phyloP scores from a whole-genome alignment of 192 early-diverging fungal genomes.

The Cladochytrium replicatum region DNA sequence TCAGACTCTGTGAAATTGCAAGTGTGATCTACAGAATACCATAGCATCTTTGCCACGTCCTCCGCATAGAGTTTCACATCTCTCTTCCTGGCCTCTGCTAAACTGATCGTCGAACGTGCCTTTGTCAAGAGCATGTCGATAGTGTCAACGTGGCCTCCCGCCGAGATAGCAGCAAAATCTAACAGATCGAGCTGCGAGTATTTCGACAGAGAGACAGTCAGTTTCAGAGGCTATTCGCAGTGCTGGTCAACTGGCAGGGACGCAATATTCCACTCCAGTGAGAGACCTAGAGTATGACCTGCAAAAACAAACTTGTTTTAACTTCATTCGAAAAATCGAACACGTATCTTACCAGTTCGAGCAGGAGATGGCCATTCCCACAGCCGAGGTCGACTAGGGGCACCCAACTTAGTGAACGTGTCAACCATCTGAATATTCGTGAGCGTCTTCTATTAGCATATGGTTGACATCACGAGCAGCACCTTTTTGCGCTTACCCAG shows the following conservation, averaged over 20 bases:
- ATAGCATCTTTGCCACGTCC: conserved; percentile 53
- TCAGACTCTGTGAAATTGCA: conserved; percentile 93
- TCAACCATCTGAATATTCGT: conserved; percentile 17
- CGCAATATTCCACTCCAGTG: too few relatives aligned
- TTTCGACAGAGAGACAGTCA: too few relatives aligned
- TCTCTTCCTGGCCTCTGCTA: conserved; percentile 44
- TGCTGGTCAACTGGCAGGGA: too few relatives aligned
- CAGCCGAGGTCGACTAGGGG: conserved; percentile 85
- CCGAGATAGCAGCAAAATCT: too few relatives aligned
- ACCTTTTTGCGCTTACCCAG: too few relatives aligned
- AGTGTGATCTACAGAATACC: conserved; percentile 77
- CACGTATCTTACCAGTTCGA: conserved; percentile 46
- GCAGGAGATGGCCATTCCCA: conserved; percentile 84
- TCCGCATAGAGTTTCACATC: conserved; percentile 36
- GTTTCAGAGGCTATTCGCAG: conserved; percentile 20
- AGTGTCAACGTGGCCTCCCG: conserved; percentile 5
- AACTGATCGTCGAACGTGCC: conserved; percentile 85
- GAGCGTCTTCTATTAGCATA: too few relatives aligned
- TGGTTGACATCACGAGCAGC: too few relatives aligned
- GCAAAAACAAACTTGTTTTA: too few relatives aligned
- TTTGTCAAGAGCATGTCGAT: conserved; percentile 70
- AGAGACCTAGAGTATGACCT: too few relatives aligned
- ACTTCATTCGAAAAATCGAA: conserved; percentile 5
- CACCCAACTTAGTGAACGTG: conserved; percentile 13
- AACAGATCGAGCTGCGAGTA: conserved; percentile 33